A percentile compares a stretch with the other conserved stretches of the same genome.
Evolutionary conservation across 2,329 filamentous ascomycete genomes (phyloP).

Genomic region (Plenodomus tracheiphilus): DNA sequence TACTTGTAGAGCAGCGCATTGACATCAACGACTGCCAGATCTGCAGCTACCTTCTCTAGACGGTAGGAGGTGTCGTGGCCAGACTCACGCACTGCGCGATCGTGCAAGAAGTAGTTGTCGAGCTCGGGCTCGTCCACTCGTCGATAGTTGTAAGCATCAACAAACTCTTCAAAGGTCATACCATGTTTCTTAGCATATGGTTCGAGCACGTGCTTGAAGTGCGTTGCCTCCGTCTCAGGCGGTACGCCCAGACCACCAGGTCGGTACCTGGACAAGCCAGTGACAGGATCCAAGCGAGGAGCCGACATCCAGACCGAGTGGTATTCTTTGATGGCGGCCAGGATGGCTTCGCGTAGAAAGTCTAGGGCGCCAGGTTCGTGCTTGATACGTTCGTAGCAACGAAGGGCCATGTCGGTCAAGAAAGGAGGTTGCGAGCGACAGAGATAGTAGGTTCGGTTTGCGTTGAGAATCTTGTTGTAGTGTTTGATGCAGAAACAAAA

Average conservation of each 20-base stretch:
- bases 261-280: slow-evolving; percentile 81
- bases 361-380: slow-evolving; percentile 78
- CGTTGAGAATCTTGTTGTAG: slow-evolving; percentile 98
- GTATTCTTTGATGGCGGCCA: slow-evolving; percentile 97
- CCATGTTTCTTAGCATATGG: slow-evolving; percentile 84
- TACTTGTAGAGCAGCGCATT: slow-evolving; percentile 98
- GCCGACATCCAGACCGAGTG: slow-evolving; percentile 77
- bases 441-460: slow-evolving; percentile 94
- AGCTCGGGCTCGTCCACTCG: slow-evolving; percentile 78
- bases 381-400: slow-evolving; percentile 92
- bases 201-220: slow-evolving; percentile 80
- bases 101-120: slow-evolving; percentile 94
- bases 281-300: slow-evolving; percentile 75
- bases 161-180: slow-evolving; percentile 82
- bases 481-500: slow-evolving; percentile 99
- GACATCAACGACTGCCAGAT: slow-evolving; percentile 90
- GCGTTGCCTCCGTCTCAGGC: slow-evolving; percentile 84
- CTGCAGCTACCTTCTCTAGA: slow-evolving; percentile 76
- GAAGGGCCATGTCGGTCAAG: slow-evolving; percentile 93
- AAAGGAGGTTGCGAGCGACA: slow-evolving; percentile 94
- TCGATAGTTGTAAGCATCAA: slow-evolving; percentile 81
- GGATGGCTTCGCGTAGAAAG: slow-evolving; percentile 76
- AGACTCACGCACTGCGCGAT: slow-evolving; percentile 92
- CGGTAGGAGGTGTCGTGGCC: slow-evolving; percentile 97
- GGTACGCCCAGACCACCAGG: slow-evolving; percentile 84